Evolutionary conservation across 2,329 filamentous ascomycete genomes (phyloP), one percentile per base, ranked within the genome.

Genomic region (Aspergillus japonicus): DNA sequence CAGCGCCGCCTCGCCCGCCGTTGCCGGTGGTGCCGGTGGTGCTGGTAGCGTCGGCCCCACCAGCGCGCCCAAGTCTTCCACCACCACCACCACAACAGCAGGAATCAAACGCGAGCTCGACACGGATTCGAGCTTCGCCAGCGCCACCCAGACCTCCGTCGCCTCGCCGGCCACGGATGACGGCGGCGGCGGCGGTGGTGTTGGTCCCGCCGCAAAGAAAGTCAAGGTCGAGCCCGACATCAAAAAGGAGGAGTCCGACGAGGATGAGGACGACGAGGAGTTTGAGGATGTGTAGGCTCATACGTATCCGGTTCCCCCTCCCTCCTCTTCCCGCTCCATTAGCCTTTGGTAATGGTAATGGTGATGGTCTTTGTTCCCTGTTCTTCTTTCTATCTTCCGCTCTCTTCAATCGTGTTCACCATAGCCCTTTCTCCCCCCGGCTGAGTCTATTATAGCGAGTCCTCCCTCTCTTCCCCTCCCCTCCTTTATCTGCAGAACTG

Each of bases 141-240:
- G 74, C 59, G 73, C 66, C 5, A 71, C 75, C 50, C 75, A 73
- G 5, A 79, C 77, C 3, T 68, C 71, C 24, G 66, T 65, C 5
- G 73, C 69, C 2, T 78, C 76, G 1, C 77, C 77, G 1, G 69
- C 71, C 33, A 74, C 72, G 1, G 68, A 71, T n/a, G 75, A 74
- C 47, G 76, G 78, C 23, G 77, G 73, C 3, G 23, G 3, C 21
- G 76, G 78, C 23, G 77, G 73, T 23, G 23, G 3, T 23, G n/a
- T n/a, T n/a, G 77, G 73, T 0, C 77, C 77, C 4, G 66, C 73
- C 1, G 64, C 70, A 23, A 82, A 82, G 70, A 80, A 74, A 61
- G 67, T 79, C 54, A 81, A 79, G 60, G 65, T 75, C n/a, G 73
- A 79, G 55, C 62, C 65, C 1, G 66, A 67, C 14, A 63, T 72